These are phyloP conservation scores for Vicia sativa DNA, from an alignment of 306 rosid genomes.

Conservation along the genomic window DNA sequence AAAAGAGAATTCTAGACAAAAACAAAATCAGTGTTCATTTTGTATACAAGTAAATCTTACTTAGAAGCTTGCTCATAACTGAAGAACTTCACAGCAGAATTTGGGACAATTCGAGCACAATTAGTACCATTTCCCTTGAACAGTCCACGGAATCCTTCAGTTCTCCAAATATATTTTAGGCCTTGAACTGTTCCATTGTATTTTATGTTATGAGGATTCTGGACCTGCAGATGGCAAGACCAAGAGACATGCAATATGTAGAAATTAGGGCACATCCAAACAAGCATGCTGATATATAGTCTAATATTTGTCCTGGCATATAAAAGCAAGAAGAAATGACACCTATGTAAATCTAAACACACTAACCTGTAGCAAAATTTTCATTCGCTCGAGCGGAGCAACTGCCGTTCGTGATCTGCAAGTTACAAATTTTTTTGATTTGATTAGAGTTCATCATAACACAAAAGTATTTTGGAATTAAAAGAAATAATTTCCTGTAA, in stretches of 20 bases:
- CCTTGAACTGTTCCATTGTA: conserved; percentile 96
- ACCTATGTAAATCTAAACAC: conserved; percentile 9
- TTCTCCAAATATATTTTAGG: conserved; percentile 89
- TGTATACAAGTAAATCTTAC: conserved; percentile 52
- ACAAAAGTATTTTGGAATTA: background rate
- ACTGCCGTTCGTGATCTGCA: conserved; percentile 98
- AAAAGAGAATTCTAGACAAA: conserved; percentile 5
- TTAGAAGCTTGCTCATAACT: conserved; percentile 97
- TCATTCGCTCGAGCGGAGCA: conserved; percentile 95
- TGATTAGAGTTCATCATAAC: conserved; percentile 19
- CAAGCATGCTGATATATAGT: conserved; percentile 16
- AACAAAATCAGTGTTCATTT: background rate
- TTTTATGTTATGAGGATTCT: conserved; percentile 87
- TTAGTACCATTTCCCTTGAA: conserved; percentile 97
- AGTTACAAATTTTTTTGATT: conserved; percentile 2
- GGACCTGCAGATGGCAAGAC: conserved; percentile 66
- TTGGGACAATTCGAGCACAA: conserved; percentile 96
- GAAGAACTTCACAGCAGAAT: conserved; percentile 97
- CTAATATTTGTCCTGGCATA: background rate
- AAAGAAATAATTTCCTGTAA: background rate
- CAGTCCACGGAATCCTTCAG: conserved; percentile 93
- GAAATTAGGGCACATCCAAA: conserved; percentile 27
- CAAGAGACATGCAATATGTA: background rate
- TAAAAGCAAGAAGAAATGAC: conserved; percentile 15
- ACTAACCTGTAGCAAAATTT: conserved; percentile 92